Conservation (phyloP, 1,139 yeast species). For the Sugiyamaella xylanicola region DNA sequence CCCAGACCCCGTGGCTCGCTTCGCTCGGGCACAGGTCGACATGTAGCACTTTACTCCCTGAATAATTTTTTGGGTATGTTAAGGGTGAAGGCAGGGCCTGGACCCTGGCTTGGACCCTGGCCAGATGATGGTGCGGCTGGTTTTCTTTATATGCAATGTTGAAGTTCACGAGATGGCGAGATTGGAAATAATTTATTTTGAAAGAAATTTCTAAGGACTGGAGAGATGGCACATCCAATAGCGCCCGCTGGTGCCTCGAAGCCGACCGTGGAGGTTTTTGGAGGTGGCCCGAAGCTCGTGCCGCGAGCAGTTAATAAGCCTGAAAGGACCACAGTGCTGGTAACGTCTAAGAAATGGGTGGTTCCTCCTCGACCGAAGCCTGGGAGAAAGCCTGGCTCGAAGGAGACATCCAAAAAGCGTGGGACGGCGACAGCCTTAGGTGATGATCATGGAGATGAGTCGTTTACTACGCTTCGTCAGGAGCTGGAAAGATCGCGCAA, state of each 20-base stretch:
- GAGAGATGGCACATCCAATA: slow-evolving; percentile 23
- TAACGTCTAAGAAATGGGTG: slow-evolving; percentile 80
- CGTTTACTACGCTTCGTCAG: not conserved
- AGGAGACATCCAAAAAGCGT: slow-evolving; percentile 8
- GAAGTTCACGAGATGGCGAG: not conserved
- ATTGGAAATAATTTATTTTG: not conserved
- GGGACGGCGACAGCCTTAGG: not conserved
- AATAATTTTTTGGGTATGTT: too few relatives aligned
- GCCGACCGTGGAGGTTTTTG: not conserved
- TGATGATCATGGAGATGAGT: not conserved
- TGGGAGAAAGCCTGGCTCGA: slow-evolving; percentile 74
- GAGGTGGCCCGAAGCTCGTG: slow-evolving; percentile 4
- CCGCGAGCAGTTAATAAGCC: not conserved
- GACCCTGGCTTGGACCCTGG: too few relatives aligned
- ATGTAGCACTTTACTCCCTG: too few relatives aligned
- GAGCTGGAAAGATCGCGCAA: slow-evolving; percentile 19
- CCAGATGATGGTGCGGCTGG: too few relatives aligned
- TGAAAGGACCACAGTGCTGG: slow-evolving; percentile 14
- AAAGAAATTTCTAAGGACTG: not conserved
- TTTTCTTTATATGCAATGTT: not conserved
- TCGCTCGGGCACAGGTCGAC: too few relatives aligned
- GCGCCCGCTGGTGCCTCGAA: slow-evolving; percentile 20
- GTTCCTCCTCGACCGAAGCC: slow-evolving; percentile 90
- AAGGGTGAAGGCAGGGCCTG: too few relatives aligned
- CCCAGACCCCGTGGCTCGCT: too few relatives aligned